Conservation (phyloP, 352 stramenopile genomes). For the Pythium vanterpoolii region DNA sequence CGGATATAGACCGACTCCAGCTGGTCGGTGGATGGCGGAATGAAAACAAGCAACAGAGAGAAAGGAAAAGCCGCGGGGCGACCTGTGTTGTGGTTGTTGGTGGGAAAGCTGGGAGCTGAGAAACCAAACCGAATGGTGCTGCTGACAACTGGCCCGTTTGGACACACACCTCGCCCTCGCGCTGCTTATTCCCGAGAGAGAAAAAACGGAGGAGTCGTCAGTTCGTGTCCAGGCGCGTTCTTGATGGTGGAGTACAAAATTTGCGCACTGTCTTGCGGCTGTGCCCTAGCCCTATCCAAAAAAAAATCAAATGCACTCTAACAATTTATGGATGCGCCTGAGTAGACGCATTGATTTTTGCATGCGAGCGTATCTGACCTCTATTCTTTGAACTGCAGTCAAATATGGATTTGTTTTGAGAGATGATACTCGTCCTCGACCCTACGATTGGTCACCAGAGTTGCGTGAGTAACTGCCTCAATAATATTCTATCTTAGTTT, state of each 20-base stretch:
- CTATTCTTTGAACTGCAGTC: not conserved
- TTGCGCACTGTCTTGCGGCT: not conserved
- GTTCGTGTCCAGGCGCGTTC: constrained; percentile 3
- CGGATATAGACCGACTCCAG: constrained; percentile 5
- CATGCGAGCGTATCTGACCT: not conserved
- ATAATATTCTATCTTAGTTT: no score
- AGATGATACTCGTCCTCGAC: not conserved
- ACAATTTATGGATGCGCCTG: not conserved
- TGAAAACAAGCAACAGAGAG: not conserved
- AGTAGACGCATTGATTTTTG: not conserved
- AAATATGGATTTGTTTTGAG: not conserved
- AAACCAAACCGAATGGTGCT: not conserved
- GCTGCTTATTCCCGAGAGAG: not conserved
- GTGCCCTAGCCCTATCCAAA: not conserved
- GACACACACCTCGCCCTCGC: not conserved
- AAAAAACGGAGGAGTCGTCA: not conserved
- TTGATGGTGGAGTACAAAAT: not conserved
- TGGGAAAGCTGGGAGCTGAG: not conserved
- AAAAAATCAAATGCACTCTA: not conserved
- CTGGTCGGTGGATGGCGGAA: constrained; percentile 7
- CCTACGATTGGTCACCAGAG: not conserved
- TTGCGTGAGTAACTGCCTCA: not conserved
- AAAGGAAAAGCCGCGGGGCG: not conserved
- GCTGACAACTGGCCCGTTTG: not conserved
- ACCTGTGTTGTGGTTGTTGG: not conserved